phyloP scores from a whole-genome alignment of 768 basidiomycete species.

The Ramaria sp. region DNA sequence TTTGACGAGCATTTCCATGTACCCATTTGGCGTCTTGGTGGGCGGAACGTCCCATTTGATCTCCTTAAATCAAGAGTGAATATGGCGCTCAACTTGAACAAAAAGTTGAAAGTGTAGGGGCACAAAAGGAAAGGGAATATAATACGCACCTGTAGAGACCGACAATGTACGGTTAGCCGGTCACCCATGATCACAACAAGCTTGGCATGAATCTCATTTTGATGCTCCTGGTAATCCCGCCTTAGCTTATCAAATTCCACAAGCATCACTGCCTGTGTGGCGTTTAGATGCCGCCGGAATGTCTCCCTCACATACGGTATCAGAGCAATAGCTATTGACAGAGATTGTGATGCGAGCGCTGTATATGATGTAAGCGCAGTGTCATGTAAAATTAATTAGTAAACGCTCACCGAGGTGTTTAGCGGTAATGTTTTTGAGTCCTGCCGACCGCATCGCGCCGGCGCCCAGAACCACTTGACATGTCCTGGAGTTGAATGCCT shows the following conservation, averaged over 20 bases:
- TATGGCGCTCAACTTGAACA: background rate
- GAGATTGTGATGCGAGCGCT: slow-evolving; percentile 93
- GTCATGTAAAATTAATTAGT: background rate
- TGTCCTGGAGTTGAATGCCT: slow-evolving; percentile 92
- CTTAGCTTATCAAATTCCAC: slow-evolving; percentile 98
- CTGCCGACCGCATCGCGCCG: slow-evolving; percentile 97
- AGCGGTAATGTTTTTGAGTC: slow-evolving; percentile 95
- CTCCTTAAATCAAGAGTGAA: slow-evolving; percentile 29
- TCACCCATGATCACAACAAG: slow-evolving; percentile 98
- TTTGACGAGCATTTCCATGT: slow-evolving; percentile 88
- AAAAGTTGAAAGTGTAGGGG: background rate
- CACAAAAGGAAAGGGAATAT: background rate
- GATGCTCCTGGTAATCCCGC: slow-evolving; percentile 98
- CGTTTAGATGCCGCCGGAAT: slow-evolving; percentile 85
- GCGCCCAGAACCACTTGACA: slow-evolving; percentile 98
- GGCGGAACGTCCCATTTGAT: slow-evolving; percentile 66
- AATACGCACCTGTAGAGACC: slow-evolving; percentile 54
- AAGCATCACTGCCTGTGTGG: slow-evolving; percentile 93
- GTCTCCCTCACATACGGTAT: slow-evolving; percentile 95
- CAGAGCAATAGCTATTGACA: slow-evolving; percentile 88
- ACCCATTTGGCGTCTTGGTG: slow-evolving; percentile 50
- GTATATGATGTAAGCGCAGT: slow-evolving; percentile 8
- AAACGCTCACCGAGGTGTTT: slow-evolving; percentile 75
- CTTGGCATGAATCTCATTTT: slow-evolving; percentile 97
- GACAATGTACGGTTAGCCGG: slow-evolving; percentile 76